Evolutionary conservation across 768 basidiomycete genomes (phyloP).

Genomic region (Mycena rebaudengoi): DNA sequence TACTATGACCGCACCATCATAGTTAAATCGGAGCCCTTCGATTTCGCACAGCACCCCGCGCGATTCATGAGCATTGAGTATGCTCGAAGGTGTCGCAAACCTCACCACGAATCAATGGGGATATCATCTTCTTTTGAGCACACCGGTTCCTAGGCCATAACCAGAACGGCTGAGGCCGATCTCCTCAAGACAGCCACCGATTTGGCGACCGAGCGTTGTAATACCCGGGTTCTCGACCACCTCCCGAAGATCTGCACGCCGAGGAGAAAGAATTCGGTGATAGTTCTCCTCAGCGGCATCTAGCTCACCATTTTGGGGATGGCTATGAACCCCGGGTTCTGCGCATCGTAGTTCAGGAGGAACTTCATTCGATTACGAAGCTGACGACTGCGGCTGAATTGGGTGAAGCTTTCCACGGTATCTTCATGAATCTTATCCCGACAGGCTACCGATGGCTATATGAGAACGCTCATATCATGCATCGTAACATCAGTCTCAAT

Average conservation of each 20-base stretch:
- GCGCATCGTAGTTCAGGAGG: background rate
- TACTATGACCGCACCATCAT: slow-evolving; percentile 28
- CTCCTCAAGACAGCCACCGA: background rate
- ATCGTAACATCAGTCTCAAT: background rate
- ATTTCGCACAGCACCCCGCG: slow-evolving; percentile 3
- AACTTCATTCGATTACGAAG: slow-evolving; percentile 26
- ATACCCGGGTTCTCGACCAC: background rate
- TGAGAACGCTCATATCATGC: background rate
- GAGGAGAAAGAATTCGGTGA: background rate
- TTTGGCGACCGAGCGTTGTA: background rate
- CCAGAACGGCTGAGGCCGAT: background rate
- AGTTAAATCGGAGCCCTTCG: slow-evolving; percentile 20
- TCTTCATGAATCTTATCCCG: background rate
- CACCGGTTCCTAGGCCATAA: background rate
- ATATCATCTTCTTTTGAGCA: background rate
- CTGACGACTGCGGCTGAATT: slow-evolving; percentile 15
- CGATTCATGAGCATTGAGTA: slow-evolving; percentile 12
- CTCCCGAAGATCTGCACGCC: slow-evolving; percentile 15
- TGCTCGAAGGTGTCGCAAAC: slow-evolving; percentile 13
- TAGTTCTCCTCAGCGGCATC: background rate
- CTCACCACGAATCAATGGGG: slow-evolving; percentile 3
- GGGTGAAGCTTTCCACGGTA: background rate
- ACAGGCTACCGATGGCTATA: background rate
- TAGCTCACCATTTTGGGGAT: background rate
- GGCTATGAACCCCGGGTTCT: background rate